phyloP scores from a whole-genome alignment of 345 rosid species.

The Leavenworthia alabamica region DNA sequence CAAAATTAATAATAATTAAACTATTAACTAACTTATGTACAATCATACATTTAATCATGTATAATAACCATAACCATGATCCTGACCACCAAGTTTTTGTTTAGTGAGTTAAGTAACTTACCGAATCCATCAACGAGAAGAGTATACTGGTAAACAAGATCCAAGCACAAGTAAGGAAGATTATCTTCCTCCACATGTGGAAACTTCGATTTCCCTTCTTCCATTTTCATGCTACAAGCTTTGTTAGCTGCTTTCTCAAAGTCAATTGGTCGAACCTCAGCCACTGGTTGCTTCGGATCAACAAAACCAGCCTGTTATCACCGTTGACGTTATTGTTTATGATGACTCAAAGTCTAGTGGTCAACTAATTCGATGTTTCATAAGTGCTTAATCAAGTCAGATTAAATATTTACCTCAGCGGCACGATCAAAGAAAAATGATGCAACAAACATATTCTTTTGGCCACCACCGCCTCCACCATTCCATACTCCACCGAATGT shows the following conservation, averaged over 20 bases:
- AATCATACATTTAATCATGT: background rate
- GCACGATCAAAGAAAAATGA: slow-evolving; percentile 98
- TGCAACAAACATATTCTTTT: slow-evolving; percentile 80
- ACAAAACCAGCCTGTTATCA: slow-evolving; percentile 69
- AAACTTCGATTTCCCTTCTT: slow-evolving; percentile 50
- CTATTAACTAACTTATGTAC: background rate
- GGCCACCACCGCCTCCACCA: slow-evolving; percentile 99
- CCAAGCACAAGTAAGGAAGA: slow-evolving; percentile 86
- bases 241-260: slow-evolving; percentile 72
- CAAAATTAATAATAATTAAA: background rate
- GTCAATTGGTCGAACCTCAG: slow-evolving; percentile 59
- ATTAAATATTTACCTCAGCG: slow-evolving; percentile 56
- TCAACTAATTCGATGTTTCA: background rate
- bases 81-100: background rate
- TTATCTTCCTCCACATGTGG: slow-evolving; percentile 41
- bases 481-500: slow-evolving; percentile 97
- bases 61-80: background rate
- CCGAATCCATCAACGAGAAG: slow-evolving; percentile 92
- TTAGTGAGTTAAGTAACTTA: slow-evolving; percentile 23
- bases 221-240: slow-evolving; percentile 72
- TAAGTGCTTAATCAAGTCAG: background rate
- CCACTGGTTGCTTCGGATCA: slow-evolving; percentile 55
- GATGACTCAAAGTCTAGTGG: background rate
- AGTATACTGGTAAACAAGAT: slow-evolving; percentile 80
- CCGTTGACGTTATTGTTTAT: background rate